Base-by-base conservation (phyloP, 352 stramenopile species). In the Phytophthora boehmeriae region DNA sequence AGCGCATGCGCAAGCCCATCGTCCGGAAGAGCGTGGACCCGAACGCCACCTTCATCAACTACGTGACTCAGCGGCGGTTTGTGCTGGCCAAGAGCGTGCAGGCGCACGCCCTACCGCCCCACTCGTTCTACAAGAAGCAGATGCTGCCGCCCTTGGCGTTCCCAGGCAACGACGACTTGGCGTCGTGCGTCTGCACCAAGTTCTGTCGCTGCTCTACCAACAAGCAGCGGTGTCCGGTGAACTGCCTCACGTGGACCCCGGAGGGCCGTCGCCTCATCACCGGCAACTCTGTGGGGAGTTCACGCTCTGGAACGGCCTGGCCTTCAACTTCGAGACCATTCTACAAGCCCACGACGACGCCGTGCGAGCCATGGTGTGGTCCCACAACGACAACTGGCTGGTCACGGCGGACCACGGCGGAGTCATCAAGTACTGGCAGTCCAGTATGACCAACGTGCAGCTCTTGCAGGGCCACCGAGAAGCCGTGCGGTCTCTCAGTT, bases 261-360 rank as follows among this genome's bases (percentile, higher is more conserved):
- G 96, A 98, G 58, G 96, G 93, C 19, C 88, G 93, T 27, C 90
- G 94, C 23, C 75, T 98, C 44, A 96, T 99, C 76, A 99, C 97
- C 8, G 97, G 95, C 54, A 99, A 98, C 72, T 97, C 97, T 65
- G 96, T 98, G 53, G 96, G 41, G 92, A 97, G 73, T 99, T 99
- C 72, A 99, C 96, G 51, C 81, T 99, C 43, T 99, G 97, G 97
- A 98, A 99, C 71, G 95, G 96, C 4, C 83, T 98, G 41, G 97
- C 95, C 25, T 99, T 99, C 81, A 98, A 98, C 59, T 99, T 98
- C 71, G 97, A 99, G 85, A 96, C 97, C 2, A 98, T 98, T 57
- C 87, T 99, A 59, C 92, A 95, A 58, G 86, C 86, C n/a, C 85
- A 96, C 71, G 72, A 97, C 73, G 63, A 92, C 50, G 88, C 90